Conservation (phyloP, 1,284 basidiomycete genomes). For the Irpex sp. region DNA sequence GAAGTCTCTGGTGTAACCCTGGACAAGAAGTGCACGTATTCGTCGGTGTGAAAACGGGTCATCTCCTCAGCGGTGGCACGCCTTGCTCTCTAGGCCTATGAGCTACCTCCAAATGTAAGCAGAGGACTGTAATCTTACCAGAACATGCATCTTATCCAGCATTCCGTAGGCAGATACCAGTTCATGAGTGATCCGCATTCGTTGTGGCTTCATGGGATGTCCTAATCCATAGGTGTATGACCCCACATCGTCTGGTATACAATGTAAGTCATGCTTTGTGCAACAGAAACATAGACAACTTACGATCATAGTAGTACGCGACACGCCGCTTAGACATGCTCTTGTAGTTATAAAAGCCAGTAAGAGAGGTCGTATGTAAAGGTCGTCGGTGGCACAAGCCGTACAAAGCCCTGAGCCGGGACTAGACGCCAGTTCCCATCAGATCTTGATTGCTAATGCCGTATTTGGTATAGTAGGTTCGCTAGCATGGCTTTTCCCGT, state of each 20-base stretch:
- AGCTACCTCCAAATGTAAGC: background rate
- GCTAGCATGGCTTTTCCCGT: background rate
- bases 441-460: background rate
- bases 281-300: slow-evolving; percentile 11
- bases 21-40: slow-evolving; percentile 91
- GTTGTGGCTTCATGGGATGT: slow-evolving; percentile 94
- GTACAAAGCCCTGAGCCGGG: background rate
- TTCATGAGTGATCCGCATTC: slow-evolving; percentile 92
- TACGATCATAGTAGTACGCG: slow-evolving; percentile 63
- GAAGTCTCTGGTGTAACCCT: slow-evolving; percentile 88
- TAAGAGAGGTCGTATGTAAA: background rate
- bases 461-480: background rate
- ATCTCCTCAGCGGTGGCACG: slow-evolving; percentile 81
- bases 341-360: background rate
- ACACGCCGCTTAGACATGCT: slow-evolving; percentile 56
- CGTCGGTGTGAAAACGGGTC: slow-evolving; percentile 96
- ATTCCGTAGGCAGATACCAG: slow-evolving; percentile 89
- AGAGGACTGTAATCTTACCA: slow-evolving; percentile 48
- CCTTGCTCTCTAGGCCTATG: slow-evolving; percentile 61
- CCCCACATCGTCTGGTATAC: slow-evolving; percentile 67
- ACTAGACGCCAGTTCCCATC: background rate
- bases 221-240: slow-evolving; percentile 84
- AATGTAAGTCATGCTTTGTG: slow-evolving; percentile 1
- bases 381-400: background rate
- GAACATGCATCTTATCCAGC: slow-evolving; percentile 87